Evolutionary conservation across 208 protist species (phyloP).

Genomic region (Crithidia thermophila): DNA sequence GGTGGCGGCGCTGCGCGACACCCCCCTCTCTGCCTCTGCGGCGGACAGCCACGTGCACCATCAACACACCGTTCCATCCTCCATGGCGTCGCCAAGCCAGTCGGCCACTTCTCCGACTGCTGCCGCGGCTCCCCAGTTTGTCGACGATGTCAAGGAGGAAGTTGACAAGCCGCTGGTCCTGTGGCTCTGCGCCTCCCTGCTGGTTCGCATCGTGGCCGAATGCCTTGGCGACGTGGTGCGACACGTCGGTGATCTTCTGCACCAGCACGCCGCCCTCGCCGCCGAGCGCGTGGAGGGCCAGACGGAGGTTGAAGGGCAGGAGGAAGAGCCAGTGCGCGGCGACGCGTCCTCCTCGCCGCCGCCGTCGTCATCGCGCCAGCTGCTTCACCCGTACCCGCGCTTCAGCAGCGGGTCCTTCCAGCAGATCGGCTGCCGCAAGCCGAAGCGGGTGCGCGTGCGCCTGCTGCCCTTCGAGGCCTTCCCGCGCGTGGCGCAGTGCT

Average conservation of each 20-base stretch:
- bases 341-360: neutral
- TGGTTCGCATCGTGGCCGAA: conserved; percentile 78
- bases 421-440: conserved; percentile 47
- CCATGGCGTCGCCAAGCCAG: neutral
- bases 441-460: conserved; percentile 64
- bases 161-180: conserved; percentile 53
- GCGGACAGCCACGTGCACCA: neutral
- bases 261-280: conserved; percentile 66
- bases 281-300: conserved; percentile 41
- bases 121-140: conserved; percentile 9
- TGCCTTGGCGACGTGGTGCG: conserved; percentile 75
- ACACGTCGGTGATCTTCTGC: conserved; percentile 66
- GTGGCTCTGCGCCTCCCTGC: conserved; percentile 71
- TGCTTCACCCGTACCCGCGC: conserved; percentile 26
- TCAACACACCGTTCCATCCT: conserved; percentile 5
- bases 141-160: conserved; percentile 28
- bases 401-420: conserved; percentile 50
- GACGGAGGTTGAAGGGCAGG: neutral
- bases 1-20: conserved; percentile 31
- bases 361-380: neutral
- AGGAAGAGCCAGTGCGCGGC: neutral
- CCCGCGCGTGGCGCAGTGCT: conserved; percentile 54
- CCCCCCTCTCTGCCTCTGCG: neutral
- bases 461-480: conserved; percentile 85
- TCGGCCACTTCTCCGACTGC: neutral